These are phyloP conservation scores for Auricularia heimuer DNA, from an alignment of 768 basidiomycete genomes.

Conservation along the genomic window DNA sequence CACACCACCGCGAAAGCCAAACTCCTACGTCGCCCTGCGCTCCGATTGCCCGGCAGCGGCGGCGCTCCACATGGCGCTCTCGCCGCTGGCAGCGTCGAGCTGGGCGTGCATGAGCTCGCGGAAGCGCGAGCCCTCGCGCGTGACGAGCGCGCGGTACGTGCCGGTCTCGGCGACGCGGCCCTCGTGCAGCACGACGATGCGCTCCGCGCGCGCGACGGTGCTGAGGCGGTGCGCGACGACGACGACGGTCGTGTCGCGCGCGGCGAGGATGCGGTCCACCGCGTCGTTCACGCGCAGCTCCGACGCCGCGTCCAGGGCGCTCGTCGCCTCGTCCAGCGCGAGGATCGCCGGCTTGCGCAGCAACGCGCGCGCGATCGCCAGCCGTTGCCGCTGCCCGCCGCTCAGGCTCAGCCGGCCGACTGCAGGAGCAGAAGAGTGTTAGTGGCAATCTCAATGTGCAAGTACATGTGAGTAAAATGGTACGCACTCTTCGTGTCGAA, in stretches of 20 bases:
- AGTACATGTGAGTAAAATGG: not conserved
- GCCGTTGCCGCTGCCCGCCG: constrained; percentile 73
- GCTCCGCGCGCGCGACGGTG: constrained; percentile 82
- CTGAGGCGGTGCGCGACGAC: constrained; percentile 86
- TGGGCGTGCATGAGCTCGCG: constrained; percentile 85
- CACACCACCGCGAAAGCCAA: no score
- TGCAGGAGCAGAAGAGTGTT: constrained; percentile 17
- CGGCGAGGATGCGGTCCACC: constrained; percentile 75
- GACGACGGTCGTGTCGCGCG: constrained; percentile 73
- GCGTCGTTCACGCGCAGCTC: constrained; percentile 79
- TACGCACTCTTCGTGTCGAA: constrained; percentile 84
- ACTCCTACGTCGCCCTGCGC: no score
- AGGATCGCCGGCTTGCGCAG: constrained; percentile 83
- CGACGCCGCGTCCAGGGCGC: constrained; percentile 79
- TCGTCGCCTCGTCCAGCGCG: constrained; percentile 84
- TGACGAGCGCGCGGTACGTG: constrained; percentile 68
- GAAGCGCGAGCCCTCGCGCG: constrained; percentile 66
- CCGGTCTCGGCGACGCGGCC: constrained; percentile 78
- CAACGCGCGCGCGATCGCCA: constrained; percentile 79
- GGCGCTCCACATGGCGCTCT: constrained; percentile 8
- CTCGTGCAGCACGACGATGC: constrained; percentile 83
- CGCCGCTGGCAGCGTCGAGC: constrained; percentile 38
- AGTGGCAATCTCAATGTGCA: not conserved
- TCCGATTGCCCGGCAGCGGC: not conserved
- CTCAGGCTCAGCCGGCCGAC: constrained; percentile 62